phyloP scores from a whole-genome alignment of 495 filamentous ascomycete genomes.

The Pyrenula massariospora region DNA sequence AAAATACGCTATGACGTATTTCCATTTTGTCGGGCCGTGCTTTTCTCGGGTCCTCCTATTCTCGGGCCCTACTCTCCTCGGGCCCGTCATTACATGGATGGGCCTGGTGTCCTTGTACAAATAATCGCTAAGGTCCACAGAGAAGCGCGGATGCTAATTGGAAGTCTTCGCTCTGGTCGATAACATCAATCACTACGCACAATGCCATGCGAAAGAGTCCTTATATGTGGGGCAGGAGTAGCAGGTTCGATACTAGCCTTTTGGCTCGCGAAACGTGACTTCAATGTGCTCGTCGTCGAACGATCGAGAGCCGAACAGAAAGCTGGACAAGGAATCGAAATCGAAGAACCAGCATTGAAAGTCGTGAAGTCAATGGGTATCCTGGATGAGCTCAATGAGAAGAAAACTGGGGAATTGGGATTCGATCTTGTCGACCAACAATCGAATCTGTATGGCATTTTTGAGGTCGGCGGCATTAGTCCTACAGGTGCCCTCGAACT shows the following conservation, averaged over 20 bases:
- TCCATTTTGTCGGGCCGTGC: too few relatives aligned
- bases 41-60: too few relatives aligned
- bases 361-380: conserved; percentile 7
- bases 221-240: conserved; percentile 11
- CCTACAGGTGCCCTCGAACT: conserved; percentile 8
- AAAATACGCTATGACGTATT: too few relatives aligned
- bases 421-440: conserved; percentile 6
- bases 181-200: too few relatives aligned
- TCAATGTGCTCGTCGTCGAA: conserved; percentile 10
- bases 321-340: conserved; percentile 9
- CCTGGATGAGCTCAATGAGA: conserved; percentile 4
- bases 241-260: conserved; percentile 9
- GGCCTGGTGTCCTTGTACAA: too few relatives aligned
- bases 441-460: conserved; percentile 4
- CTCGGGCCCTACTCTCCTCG: too few relatives aligned
- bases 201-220: conserved; percentile 5
- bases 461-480: conserved; percentile 4
- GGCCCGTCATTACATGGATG: too few relatives aligned
- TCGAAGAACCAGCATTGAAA: conserved; percentile 7
- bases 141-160: too few relatives aligned
- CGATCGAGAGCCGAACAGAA: conserved; percentile 6
- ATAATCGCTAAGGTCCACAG: too few relatives aligned
- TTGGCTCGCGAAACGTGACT: conserved; percentile 11
- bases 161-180: too few relatives aligned
- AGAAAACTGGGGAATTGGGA: conserved; percentile 5